Base-by-base conservation (phyloP, 2,329 filamentous ascomycete genomes). In the Allantophomopsis cytisporea region DNA sequence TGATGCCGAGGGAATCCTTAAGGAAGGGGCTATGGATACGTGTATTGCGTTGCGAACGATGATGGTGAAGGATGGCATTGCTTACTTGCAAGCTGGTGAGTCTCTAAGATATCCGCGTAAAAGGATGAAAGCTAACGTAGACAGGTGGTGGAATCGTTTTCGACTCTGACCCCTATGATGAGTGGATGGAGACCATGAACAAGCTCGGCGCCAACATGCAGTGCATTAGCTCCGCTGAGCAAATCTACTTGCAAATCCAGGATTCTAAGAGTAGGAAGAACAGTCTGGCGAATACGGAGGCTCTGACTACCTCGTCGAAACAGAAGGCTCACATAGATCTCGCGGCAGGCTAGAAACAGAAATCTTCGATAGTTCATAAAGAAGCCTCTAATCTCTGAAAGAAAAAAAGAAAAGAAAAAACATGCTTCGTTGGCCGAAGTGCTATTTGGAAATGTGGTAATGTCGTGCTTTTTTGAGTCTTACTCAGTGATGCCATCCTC, bases 101-200 rank as follows among this genome's bases (percentile, higher is more conserved):
- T 58, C 37, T 16, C 15, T 18, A 21, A 12, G 11, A n/a, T 31
- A 21, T 33, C 16, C 7, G 8, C 11, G 8, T 28, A 12, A 3
- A 12, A 12, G 23, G 23, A 8, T 5, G 23, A 10, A 23, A 5
- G 16, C 28, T 18, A 32, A 21, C 12, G 11, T 1, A 7, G 4
- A 11, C 14, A 41, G 39, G 39, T 23, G 39, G 39, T 31, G 39
- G 39, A 12, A 41, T 37, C 14, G 88, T 94, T 34, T 94, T 89
- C 54, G 91, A 96, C 60, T 93, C 84, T 32, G 88, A 94, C 55
- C 82, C 77, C 39, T 81, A 83, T 52, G 85, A 95, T 47, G 91
- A 96, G 61, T 95, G 88, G 69, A 75, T 89, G 61, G 86, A 96
- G 72, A 95, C 93, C 47, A 85, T 91, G 65, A 96, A 98, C 67